Evolutionary conservation across 2,329 filamentous ascomycete genomes (phyloP), one percentile per base, ranked within the genome.

Genomic region (Stachybotrys elegans): DNA sequence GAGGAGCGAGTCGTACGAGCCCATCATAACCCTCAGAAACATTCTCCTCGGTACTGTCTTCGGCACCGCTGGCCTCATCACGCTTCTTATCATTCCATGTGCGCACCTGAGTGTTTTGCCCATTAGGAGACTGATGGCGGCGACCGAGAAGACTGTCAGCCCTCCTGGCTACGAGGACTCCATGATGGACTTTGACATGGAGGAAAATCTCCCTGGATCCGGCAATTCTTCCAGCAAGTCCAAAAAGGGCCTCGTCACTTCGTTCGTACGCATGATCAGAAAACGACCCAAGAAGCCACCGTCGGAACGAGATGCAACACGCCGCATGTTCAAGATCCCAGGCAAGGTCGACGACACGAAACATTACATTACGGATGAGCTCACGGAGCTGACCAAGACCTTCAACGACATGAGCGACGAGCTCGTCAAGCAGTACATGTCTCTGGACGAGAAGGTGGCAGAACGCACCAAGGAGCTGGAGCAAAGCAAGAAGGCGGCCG

Each of bases 351-450:
- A 81, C 43, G 84, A 89, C 45, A 73, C 81, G 19, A 86, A 82
- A 50, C 85, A 91, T 56, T 73, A 83, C 29, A 73, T 96, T 42
- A 86, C 86, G 2, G 91, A 96, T 59, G 91, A 96, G 58, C 65
- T 86, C 22, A 94, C 89, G 0, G 90, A 95, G 59, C 73, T 94
- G 13, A 93, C 87, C 0, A 72, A 71, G 31, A 94, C 88, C 0
- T 96, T 94, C 69, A 96, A 95, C 58, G 86, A 91, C 56, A 96
- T 95, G 91, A 88, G 86, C 1, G 88, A 95, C 49, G 90, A 95
- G 65, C 69, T 96, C 36, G 78, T 88, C 57, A 86, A 88, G 66
- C 90, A 95, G 57, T 96, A 95, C 57, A 81, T 83, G 22, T 83
- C 81, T 11, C 71, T 96, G 1, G 91, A 96, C 61, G 83, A 92